Base-by-base conservation (phyloP, 768 basidiomycete genomes). In the Mycena capillaripes region DNA sequence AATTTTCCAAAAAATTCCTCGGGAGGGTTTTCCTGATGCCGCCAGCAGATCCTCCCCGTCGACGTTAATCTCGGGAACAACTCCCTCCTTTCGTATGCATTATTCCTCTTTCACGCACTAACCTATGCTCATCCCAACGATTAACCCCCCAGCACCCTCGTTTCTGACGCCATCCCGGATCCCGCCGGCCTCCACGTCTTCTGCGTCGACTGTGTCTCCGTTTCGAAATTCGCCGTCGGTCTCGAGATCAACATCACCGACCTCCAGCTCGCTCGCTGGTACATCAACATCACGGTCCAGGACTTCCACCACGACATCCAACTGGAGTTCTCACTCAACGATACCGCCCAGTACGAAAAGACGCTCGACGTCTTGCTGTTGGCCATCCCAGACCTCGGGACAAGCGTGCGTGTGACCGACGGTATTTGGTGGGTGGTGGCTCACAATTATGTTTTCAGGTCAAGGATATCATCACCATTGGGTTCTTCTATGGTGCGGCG, bases 121-220 rank as follows among this genome's bases (percentile, higher is more conserved):
- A n/a, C n/a, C n/a, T n/a, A n/a, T n/a, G n/a, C n/a, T n/a, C n/a
- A n/a, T n/a, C n/a, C n/a, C n/a, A n/a, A n/a, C n/a, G n/a, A n/a
- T n/a, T n/a, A n/a, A n/a, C n/a, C n/a, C n/a, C n/a, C n/a, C n/a
- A n/a, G n/a, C n/a, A n/a, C n/a, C n/a, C n/a, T n/a, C n/a, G n/a
- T n/a, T n/a, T n/a, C n/a, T n/a, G n/a, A n/a, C n/a, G n/a, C n/a
- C 8, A 12, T 62, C 42, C 57, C 60, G 9, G 69, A 58, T 40
- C 71, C 71, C 8, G 19, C n/a, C 8, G 66, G 66, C 12, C 61
- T 72, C 21, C 66, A 72, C 44, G 66, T 72, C 0, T 72, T 72
- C 46, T 72, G 71, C 46, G 46, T 62, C n/a, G 61, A 72, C 66
- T 72, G 71, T 30, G 60, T 68, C 11, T 72, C 71, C 11, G 53